Percentiles rank a stretch among this genome's conserved stretches.
Conservation (phyloP, 2,329 filamentous ascomycete species). For the Colletotrichum simmondsii region DNA sequence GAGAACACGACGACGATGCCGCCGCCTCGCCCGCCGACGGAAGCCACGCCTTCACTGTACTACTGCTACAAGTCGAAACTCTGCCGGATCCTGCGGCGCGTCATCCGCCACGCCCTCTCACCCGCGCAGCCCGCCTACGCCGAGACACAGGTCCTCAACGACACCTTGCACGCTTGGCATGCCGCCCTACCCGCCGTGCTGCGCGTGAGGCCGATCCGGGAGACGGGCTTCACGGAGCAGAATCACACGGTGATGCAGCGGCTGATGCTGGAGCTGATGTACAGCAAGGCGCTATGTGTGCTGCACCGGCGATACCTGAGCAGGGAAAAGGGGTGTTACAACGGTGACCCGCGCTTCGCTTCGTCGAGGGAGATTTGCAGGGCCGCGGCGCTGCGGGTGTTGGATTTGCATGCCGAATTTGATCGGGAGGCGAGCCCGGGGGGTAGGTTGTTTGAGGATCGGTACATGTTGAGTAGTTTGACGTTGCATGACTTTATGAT, state of each 20-base stretch:
- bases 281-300: slow-evolving; percentile 59
- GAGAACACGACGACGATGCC: slow-evolving; percentile 56
- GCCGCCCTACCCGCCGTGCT: slow-evolving; percentile 51
- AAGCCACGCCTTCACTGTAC: slow-evolving; percentile 56
- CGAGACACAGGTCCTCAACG: slow-evolving; percentile 48
- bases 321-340: slow-evolving; percentile 41
- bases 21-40: slow-evolving; percentile 52
- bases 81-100: slow-evolving; percentile 54
- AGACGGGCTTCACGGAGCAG: slow-evolving; percentile 54
- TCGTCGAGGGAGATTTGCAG: slow-evolving; percentile 54
- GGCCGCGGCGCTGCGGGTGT: slow-evolving; percentile 54
- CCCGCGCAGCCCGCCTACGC: slow-evolving; percentile 49
- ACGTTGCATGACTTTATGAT: slow-evolving; percentile 68
- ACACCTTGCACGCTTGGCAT: slow-evolving; percentile 51
- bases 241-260: slow-evolving; percentile 59
- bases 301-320: slow-evolving; percentile 61
- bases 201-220: slow-evolving; percentile 52
- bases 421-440: slow-evolving; percentile 57
- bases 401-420: slow-evolving; percentile 59
- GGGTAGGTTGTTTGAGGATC: slow-evolving; percentile 62
- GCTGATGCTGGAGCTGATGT: slow-evolving; percentile 59
- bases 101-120: slow-evolving; percentile 53
- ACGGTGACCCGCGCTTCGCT: slow-evolving; percentile 47
- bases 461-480: slow-evolving; percentile 64
- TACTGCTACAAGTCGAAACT: slow-evolving; percentile 55